Evolutionary conservation across 179 eudicot species (phyloP).

Genomic region (Drosera spatulata): DNA sequence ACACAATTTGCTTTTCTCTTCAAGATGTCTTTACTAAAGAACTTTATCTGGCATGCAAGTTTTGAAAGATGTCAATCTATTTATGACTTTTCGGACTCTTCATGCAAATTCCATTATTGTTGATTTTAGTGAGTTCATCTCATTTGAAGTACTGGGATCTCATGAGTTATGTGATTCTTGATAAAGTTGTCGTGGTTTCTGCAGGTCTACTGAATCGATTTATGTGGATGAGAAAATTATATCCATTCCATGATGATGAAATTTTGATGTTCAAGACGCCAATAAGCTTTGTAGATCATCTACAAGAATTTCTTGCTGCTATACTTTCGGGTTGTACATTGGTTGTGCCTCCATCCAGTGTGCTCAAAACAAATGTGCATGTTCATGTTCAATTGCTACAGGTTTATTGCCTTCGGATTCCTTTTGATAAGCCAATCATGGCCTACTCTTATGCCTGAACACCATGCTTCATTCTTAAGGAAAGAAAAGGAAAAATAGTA

Average conservation of each 20-base stretch:
- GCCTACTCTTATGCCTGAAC: not conserved
- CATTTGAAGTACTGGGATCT: too few relatives aligned
- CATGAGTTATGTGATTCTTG: not conserved
- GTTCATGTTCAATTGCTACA: constrained; percentile 44
- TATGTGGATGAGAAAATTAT: constrained; percentile 78
- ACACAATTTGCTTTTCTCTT: too few relatives aligned
- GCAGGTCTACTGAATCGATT: constrained; percentile 74
- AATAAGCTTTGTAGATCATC: constrained; percentile 78
- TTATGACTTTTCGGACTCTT: not conserved
- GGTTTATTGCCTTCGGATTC: constrained; percentile 20
- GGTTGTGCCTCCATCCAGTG: constrained; percentile 65
- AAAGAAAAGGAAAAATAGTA: too few relatives aligned
- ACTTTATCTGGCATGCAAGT: too few relatives aligned
- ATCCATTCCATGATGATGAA: constrained; percentile 52
- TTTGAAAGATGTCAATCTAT: too few relatives aligned
- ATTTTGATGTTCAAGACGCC: constrained; percentile 69
- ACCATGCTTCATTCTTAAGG: too few relatives aligned
- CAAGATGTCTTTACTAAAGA: too few relatives aligned
- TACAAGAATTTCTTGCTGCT: constrained; percentile 85
- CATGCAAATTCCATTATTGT: not conserved
- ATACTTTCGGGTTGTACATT: constrained; percentile 61
- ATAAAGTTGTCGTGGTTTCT: constrained; percentile 1
- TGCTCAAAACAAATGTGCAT: constrained; percentile 46
- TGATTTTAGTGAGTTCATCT: too few relatives aligned
- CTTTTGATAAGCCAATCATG: not conserved